phyloP scores from a whole-genome alignment of 176 grass and related monocot genomes.

The Oryza brachyantha region DNA sequence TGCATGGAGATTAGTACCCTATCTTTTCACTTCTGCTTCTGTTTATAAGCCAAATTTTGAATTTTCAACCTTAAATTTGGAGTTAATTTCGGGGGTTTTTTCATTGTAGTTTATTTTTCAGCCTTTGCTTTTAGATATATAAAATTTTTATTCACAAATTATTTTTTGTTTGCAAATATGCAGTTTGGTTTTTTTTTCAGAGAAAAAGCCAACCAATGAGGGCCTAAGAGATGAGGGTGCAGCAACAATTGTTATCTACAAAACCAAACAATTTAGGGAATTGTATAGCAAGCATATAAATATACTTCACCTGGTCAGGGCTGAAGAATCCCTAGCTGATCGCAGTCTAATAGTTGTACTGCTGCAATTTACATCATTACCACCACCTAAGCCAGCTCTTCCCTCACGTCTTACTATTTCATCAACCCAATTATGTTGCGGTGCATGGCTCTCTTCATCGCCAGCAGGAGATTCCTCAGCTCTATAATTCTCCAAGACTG shows the following conservation, averaged over 20 bases:
- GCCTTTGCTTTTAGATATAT: too few relatives aligned
- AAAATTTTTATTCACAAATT: too few relatives aligned
- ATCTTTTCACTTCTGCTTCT: too few relatives aligned
- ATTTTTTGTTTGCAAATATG: too few relatives aligned
- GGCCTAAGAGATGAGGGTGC: neutral
- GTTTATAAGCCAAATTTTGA: too few relatives aligned
- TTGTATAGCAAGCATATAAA: slow-evolving; percentile 6
- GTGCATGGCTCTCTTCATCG: slow-evolving; percentile 52
- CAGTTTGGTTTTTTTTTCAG: too few relatives aligned
- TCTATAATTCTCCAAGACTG: slow-evolving; percentile 80
- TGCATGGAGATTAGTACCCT: neutral
- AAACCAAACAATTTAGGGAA: slow-evolving; percentile 14
- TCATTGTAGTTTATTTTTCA: too few relatives aligned
- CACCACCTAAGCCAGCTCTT: slow-evolving; percentile 59
- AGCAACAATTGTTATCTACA: neutral
- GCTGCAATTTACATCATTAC: slow-evolving; percentile 58
- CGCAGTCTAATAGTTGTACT: slow-evolving; percentile 35
- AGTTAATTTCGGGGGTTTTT: too few relatives aligned
- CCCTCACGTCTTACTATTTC: slow-evolving; percentile 88
- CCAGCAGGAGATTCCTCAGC: slow-evolving; percentile 39
- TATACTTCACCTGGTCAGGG: slow-evolving; percentile 63
- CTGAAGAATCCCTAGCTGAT: slow-evolving; percentile 57
- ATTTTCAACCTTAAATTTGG: too few relatives aligned
- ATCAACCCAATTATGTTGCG: slow-evolving; percentile 97
- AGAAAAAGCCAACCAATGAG: too few relatives aligned